Conservation (phyloP, 2,329 filamentous ascomycete genomes). For the Fusarium xyrophilum region DNA sequence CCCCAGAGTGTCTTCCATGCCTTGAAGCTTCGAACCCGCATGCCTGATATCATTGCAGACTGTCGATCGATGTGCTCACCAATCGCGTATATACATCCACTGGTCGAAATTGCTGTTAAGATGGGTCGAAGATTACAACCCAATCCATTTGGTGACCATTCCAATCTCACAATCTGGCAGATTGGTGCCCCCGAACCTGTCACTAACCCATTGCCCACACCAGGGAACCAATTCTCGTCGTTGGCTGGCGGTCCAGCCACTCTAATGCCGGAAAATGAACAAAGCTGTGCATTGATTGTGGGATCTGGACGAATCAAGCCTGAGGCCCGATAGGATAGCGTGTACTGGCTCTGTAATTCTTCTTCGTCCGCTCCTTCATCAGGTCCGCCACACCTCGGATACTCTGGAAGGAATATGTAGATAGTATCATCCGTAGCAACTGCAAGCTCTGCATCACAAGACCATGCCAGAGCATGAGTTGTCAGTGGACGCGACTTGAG, state of each 20-base stretch:
- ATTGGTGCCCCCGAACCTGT: conserved; percentile 58
- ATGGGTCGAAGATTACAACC: conserved; percentile 61
- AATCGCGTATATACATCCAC: conserved; percentile 58
- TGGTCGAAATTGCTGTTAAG: conserved; percentile 58
- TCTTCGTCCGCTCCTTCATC: conserved; percentile 41
- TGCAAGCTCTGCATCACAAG: conserved; percentile 64
- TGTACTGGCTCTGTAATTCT: conserved; percentile 45
- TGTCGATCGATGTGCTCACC: conserved; percentile 54
- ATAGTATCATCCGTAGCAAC: conserved; percentile 64
- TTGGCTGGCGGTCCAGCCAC: conserved; percentile 40
- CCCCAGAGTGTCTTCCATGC: conserved; percentile 64
- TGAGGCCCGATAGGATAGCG: conserved; percentile 44
- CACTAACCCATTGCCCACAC: conserved; percentile 55
- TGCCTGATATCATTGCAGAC: conserved; percentile 41
- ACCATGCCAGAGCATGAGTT: conserved; percentile 57
- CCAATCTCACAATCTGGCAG: conserved; percentile 61
- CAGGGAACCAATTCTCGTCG: conserved; percentile 47
- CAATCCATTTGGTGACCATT: conserved; percentile 66
- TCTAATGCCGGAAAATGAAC: conserved; percentile 47
- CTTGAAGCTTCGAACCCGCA: conserved; percentile 51
- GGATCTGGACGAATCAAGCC: conserved; percentile 50
- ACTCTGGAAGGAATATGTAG: conserved; percentile 59
- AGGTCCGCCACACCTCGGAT: conserved; percentile 36
- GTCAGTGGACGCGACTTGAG: conserved; percentile 54
- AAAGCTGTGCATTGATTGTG: conserved; percentile 56